Evolutionary conservation across 192 early-diverging fungal species (phyloP).

Genomic region (Ambispora gerdemannii): DNA sequence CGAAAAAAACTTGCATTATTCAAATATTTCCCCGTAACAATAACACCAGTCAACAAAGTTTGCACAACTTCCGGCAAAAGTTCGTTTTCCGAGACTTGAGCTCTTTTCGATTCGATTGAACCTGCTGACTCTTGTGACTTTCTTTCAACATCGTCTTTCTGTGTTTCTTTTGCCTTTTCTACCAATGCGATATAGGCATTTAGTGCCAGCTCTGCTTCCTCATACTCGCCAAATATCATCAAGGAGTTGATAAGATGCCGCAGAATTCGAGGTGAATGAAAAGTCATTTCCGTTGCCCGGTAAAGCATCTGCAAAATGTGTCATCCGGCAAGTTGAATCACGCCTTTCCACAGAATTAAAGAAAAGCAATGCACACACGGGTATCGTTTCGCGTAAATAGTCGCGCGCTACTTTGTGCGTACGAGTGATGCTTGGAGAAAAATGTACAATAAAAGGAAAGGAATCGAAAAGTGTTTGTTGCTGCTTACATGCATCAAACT

Average conservation of each 20-base stretch:
- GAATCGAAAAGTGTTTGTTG: too few relatives aligned
- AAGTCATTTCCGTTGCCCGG: slow-evolving; percentile 60
- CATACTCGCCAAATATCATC: slow-evolving; percentile 63
- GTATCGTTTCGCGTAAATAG: not conserved
- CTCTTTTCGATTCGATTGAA: not conserved
- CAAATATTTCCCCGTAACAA: slow-evolving; percentile 25
- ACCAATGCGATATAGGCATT: slow-evolving; percentile 59
- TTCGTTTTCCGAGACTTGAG: slow-evolving; percentile 3
- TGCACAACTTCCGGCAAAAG: not conserved
- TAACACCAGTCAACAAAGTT: not conserved
- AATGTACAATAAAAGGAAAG: not conserved
- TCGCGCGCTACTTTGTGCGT: not conserved
- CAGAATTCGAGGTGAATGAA: slow-evolving; percentile 66
- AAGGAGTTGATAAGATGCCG: slow-evolving; percentile 61
- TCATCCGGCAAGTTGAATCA: not conserved
- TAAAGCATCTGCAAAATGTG: slow-evolving; percentile 49
- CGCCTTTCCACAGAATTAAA: not conserved
- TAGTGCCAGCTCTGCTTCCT: slow-evolving; percentile 71
- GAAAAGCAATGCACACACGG: not conserved
- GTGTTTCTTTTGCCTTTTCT: slow-evolving; percentile 28
- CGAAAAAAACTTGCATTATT: slow-evolving; percentile 7
- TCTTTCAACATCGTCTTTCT: slow-evolving; percentile 13
- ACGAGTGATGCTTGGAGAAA: not conserved
- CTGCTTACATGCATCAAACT: too few relatives aligned
- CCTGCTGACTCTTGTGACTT: not conserved